phyloP scores from a whole-genome alignment of 345 rosid genomes.

The Heritiera fomes region DNA sequence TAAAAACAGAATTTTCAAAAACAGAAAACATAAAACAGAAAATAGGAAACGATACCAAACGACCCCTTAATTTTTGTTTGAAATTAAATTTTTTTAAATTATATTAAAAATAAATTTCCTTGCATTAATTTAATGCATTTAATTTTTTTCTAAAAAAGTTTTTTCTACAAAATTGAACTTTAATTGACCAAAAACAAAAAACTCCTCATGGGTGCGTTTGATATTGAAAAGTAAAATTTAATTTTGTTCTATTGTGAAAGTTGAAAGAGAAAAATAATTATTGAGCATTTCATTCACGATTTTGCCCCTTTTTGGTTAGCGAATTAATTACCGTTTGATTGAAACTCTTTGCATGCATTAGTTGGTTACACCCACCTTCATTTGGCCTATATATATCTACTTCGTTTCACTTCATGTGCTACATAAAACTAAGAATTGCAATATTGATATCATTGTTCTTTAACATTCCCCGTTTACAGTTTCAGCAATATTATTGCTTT shows the following conservation, averaged over 20 bases:
- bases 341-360: conserved; percentile 13
- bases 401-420: conserved; percentile 12
- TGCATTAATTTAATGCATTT: too few species aligned
- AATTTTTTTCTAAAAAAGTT: too few species aligned
- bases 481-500: background rate
- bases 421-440: conserved; percentile 15
- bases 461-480: background rate
- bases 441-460: background rate
- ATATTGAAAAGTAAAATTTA: conserved; percentile 19
- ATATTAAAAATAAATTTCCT: too few species aligned
- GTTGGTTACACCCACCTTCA: conserved; percentile 24
- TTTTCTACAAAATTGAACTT: too few species aligned
- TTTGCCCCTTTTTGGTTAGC: conserved; percentile 8
- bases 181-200: too few species aligned
- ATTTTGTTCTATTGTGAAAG: background rate
- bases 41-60: too few species aligned
- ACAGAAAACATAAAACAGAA: too few species aligned
- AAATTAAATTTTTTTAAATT: too few species aligned
- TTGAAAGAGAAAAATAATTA: background rate
- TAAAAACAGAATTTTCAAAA: too few species aligned
- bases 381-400: conserved; percentile 28
- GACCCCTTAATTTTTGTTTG: too few species aligned
- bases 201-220: background rate
- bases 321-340: conserved; percentile 21
- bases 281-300: background rate